phyloP scores from a whole-genome alignment of 2,329 filamentous ascomycete genomes.

The Aspergillus pseudotamarii region DNA sequence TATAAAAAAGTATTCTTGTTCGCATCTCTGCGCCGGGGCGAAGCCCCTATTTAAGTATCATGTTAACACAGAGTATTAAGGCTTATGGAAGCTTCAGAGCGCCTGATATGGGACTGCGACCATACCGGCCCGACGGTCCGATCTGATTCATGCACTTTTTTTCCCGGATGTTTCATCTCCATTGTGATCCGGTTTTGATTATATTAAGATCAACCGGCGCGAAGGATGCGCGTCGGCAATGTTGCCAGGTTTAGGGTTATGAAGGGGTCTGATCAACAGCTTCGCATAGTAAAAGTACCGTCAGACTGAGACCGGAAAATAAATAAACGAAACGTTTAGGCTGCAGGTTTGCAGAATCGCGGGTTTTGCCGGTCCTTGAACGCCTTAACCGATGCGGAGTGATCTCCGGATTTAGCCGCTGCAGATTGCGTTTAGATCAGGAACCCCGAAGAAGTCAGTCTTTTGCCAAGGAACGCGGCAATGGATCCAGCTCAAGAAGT shows the following conservation, averaged over 20 bases:
- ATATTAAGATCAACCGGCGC: neutral
- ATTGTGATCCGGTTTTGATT: neutral
- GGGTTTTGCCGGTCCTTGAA: neutral
- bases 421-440: neutral
- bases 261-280: neutral
- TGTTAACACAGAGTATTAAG: neutral
- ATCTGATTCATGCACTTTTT: neutral
- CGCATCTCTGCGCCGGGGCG: neutral
- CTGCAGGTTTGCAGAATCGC: neutral
- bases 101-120: neutral
- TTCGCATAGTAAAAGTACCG: neutral
- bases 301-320: neutral
- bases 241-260: neutral
- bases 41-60: constrained; percentile 1
- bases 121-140: constrained; percentile 2
- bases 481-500: neutral
- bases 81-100: neutral
- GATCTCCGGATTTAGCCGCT: neutral
- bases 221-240: neutral
- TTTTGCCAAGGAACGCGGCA: neutral
- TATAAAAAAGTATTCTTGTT: neutral
- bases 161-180: constrained; percentile 5
- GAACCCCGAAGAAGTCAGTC: neutral
- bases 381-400: neutral
- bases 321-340: neutral